Percentiles rank a stretch among this genome's conserved stretches.
These are phyloP conservation scores for Ustilago vetiveriae DNA, from an alignment of 1,284 basidiomycete species.

Conservation along the genomic window DNA sequence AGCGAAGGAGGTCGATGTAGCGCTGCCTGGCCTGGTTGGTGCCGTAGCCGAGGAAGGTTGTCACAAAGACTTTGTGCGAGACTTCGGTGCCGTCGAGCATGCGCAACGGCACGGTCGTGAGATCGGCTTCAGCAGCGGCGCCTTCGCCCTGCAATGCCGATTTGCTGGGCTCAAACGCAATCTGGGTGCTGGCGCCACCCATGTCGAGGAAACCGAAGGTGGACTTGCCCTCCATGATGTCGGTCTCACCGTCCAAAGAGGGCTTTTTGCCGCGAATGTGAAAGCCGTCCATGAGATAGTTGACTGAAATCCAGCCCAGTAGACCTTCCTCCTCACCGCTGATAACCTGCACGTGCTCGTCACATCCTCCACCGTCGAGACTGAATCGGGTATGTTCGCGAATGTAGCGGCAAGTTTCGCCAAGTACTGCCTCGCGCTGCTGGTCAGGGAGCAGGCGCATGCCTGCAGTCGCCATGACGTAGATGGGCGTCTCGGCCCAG, in stretches of 20 bases:
- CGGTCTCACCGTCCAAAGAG: conserved; percentile 41
- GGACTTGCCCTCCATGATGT: conserved; percentile 71
- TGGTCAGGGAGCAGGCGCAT: conserved; percentile 85
- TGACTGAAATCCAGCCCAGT: conserved; percentile 97
- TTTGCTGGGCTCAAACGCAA: conserved; percentile 83
- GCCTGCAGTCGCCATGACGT: conserved; percentile 94
- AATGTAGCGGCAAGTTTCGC: conserved; percentile 81
- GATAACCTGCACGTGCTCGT: conserved; percentile 90
- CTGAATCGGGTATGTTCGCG: conserved; percentile 82
- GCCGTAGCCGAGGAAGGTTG: conserved; percentile 97
- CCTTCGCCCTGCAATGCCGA: conserved; percentile 71
- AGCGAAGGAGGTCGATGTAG: conserved; percentile 78
- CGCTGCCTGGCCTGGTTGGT: conserved; percentile 94
- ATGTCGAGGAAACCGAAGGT: conserved; percentile 99
- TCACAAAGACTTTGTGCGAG: conserved; percentile 92
- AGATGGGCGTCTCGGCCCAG: conserved; percentile 84
- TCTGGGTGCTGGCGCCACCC: conserved; percentile 98
- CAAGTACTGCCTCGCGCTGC: conserved; percentile 78
- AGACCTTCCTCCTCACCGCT: conserved; percentile 97
- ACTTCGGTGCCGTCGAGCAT: conserved; percentile 86
- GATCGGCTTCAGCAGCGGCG: conserved; percentile 34
- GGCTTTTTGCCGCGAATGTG: conserved; percentile 57
- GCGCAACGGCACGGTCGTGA: conserved; percentile 75
- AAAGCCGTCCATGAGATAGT: conserved; percentile 99
- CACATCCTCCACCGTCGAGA: conserved; percentile 72